Percentiles rank a stretch among this genome's conserved stretches.
Conservation (phyloP, 2,329 filamentous ascomycete species). For the Raffaelea arxii region DNA sequence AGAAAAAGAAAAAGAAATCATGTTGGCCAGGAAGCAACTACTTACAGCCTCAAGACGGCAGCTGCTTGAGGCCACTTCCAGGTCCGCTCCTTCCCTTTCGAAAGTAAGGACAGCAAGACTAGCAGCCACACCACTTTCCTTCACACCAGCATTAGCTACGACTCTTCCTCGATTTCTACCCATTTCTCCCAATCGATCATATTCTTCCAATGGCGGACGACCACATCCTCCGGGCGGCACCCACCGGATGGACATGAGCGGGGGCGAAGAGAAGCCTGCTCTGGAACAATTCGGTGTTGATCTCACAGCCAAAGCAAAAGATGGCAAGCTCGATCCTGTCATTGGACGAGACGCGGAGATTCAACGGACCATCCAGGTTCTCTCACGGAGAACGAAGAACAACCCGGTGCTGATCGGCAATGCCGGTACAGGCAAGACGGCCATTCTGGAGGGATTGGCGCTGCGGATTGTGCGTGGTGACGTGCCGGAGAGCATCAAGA, state of each 20-base stretch:
- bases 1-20: constrained; percentile 13
- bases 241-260: constrained; percentile 84
- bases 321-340: constrained; percentile 89
- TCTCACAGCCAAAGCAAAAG: constrained; percentile 72
- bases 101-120: background rate
- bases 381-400: constrained; percentile 90
- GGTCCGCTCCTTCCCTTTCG: background rate
- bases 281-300: constrained; percentile 88
- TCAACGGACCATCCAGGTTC: constrained; percentile 84
- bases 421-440: constrained; percentile 88
- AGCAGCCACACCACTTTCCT: background rate
- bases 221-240: constrained; percentile 87
- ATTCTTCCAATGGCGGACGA: constrained; percentile 62
- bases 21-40: constrained; percentile 30
- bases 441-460: constrained; percentile 82
- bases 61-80: constrained; percentile 7
- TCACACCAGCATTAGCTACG: background rate
- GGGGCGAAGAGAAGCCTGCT: constrained; percentile 69
- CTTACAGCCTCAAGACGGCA: constrained; percentile 16
- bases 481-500: constrained; percentile 91
- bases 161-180: constrained; percentile 25
- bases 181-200: constrained; percentile 34
- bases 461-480: constrained; percentile 85
- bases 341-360: constrained; percentile 91
- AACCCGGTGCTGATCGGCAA: constrained; percentile 90